Conservation (phyloP, 352 stramenopile genomes). For the Phytophthora syringae region DNA sequence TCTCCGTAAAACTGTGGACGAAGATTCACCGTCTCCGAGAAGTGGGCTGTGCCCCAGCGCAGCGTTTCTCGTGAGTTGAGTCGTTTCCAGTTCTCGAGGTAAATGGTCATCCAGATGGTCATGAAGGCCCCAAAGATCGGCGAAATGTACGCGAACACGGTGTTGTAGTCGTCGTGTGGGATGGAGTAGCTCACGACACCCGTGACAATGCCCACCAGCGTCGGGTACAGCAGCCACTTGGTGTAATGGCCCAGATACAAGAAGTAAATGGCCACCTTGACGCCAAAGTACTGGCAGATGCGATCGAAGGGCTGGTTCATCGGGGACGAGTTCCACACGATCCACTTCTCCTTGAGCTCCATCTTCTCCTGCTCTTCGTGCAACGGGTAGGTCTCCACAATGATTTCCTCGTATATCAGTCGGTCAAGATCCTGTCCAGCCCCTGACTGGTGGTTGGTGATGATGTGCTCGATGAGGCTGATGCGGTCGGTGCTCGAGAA, state of each 20-base stretch:
- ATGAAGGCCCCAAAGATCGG: constrained; percentile 88
- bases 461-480: constrained; percentile 84
- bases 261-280: constrained; percentile 98
- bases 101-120: constrained; percentile 89
- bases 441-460: constrained; percentile 73
- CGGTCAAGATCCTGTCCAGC: constrained; percentile 75
- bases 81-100: constrained; percentile 92
- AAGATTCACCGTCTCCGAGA: constrained; percentile 68
- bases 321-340: constrained; percentile 67
- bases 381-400: constrained; percentile 81
- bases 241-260: constrained; percentile 97
- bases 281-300: constrained; percentile 87
- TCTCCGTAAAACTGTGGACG: constrained; percentile 82
- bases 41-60: constrained; percentile 84
- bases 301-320: constrained; percentile 85
- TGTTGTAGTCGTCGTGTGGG: constrained; percentile 49
- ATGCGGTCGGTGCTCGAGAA: constrained; percentile 84
- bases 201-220: constrained; percentile 90
- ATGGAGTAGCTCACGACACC: constrained; percentile 79
- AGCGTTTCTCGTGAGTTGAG: constrained; percentile 80
- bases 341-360: constrained; percentile 69
- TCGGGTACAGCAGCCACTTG: constrained; percentile 95
- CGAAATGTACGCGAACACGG: constrained; percentile 79
- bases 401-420: constrained; percentile 77
- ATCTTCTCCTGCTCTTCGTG: constrained; percentile 75